A percentile compares a stretch with the other conserved stretches of the same genome.
phyloP scores from a whole-genome alignment of 1,139 yeast genomes.

The Yamadazyma sp. region DNA sequence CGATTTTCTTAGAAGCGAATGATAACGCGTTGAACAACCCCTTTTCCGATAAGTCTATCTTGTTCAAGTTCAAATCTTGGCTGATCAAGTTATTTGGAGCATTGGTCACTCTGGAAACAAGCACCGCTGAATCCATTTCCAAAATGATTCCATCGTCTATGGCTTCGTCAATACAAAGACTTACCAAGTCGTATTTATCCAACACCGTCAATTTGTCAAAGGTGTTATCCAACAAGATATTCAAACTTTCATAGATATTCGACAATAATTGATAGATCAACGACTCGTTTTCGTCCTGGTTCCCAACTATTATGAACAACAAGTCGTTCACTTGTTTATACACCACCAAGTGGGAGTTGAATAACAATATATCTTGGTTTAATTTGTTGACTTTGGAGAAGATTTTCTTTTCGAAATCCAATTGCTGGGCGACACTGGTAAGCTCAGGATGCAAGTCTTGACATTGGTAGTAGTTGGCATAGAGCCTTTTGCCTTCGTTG shows the following conservation, averaged over 20 bases:
- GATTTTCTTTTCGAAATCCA: constrained; percentile 70
- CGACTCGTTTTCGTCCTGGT: constrained; percentile 80
- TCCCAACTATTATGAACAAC: constrained; percentile 69
- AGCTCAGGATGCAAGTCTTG: constrained; percentile 22
- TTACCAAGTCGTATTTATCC: constrained; percentile 82
- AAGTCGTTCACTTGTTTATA: constrained; percentile 85
- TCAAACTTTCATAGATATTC: constrained; percentile 80
- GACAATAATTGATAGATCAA: constrained; percentile 74
- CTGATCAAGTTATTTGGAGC: constrained; percentile 51
- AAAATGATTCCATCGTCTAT: constrained; percentile 89
- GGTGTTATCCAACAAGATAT: constrained; percentile 69
- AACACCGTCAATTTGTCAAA: constrained; percentile 77
- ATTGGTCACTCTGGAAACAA: constrained; percentile 85
- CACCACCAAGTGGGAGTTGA: constrained; percentile 74
- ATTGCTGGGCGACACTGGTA: constrained; percentile 60
- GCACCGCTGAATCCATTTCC: constrained; percentile 84
- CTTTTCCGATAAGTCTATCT: constrained; percentile 81
- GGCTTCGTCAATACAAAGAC: constrained; percentile 87
- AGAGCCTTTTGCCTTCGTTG: constrained; percentile 75
- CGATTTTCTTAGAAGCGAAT: constrained; percentile 81
- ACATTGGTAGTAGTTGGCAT: constrained; percentile 74
- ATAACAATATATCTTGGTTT: constrained; percentile 76
- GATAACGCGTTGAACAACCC: constrained; percentile 88
- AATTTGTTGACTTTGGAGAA: constrained; percentile 77
- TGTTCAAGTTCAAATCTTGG: constrained; percentile 53